Conservation (phyloP, 2,329 filamentous ascomycete species). For the Xenoacremonium recifei region DNA sequence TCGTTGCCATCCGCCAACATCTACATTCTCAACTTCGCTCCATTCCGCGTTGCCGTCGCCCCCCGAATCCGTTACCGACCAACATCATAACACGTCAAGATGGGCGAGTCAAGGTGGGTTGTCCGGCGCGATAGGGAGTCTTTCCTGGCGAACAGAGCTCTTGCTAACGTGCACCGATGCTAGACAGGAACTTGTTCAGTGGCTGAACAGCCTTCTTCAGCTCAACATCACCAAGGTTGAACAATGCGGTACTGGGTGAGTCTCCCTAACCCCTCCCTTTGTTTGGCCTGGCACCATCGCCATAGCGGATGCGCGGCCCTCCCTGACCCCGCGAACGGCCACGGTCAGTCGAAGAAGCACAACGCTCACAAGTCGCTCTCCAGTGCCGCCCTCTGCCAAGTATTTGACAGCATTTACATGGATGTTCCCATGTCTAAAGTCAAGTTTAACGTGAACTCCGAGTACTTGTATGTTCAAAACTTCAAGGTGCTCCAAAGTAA, state of each 20-base stretch:
- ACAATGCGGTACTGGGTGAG: slow-evolving; percentile 94
- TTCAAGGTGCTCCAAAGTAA: slow-evolving; percentile 96
- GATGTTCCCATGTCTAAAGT: slow-evolving; percentile 94
- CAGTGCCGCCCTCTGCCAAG: slow-evolving; percentile 92
- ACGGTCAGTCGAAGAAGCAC: too few relatives aligned
- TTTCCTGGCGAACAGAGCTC: neutral
- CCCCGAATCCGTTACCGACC: slow-evolving; percentile 6
- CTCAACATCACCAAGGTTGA: slow-evolving; percentile 98
- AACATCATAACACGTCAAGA: slow-evolving; percentile 31
- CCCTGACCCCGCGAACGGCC: slow-evolving; percentile 7
- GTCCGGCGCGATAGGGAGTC: slow-evolving; percentile 3
- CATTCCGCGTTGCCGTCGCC: slow-evolving; percentile 9
- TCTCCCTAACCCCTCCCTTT: slow-evolving; percentile 27
- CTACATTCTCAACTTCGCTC: slow-evolving; percentile 4
- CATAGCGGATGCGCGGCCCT: slow-evolving; percentile 8
- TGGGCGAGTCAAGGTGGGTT: slow-evolving; percentile 49
- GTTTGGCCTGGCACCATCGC: slow-evolving; percentile 21
- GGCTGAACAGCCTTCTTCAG: slow-evolving; percentile 96
- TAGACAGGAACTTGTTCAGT: slow-evolving; percentile 94
- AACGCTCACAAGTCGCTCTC: slow-evolving; percentile 17
- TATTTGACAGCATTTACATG: slow-evolving; percentile 97
- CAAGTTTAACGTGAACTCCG: slow-evolving; percentile 96
- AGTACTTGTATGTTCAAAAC: slow-evolving; percentile 97
- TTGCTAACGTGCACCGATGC: slow-evolving; percentile 17
- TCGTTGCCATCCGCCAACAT: neutral